These are phyloP conservation scores for Paramecium sexaurelia DNA, from an alignment of 73 alveolate genomes.

Conservation along the genomic window DNA sequence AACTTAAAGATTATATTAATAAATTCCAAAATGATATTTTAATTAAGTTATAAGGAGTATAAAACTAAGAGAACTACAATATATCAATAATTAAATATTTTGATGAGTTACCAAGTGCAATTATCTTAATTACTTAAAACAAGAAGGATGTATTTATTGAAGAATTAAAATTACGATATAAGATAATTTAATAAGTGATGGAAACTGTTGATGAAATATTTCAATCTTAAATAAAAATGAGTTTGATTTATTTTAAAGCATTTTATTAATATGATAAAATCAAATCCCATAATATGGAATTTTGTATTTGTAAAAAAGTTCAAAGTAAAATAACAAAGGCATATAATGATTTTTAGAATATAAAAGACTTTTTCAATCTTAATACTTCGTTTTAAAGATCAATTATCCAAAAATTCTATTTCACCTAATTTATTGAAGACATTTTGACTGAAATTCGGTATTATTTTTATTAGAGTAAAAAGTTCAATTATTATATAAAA, in stretches of 20 bases:
- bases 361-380: constrained; percentile 12
- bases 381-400: background rate
- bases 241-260: background rate
- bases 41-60: background rate
- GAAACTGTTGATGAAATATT: constrained; percentile 7
- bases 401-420: background rate
- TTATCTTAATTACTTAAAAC: background rate
- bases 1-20: background rate
- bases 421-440: background rate
- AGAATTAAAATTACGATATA: background rate
- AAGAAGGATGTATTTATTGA: background rate
- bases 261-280: background rate
- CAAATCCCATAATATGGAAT: background rate
- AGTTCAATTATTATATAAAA: background rate
- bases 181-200: background rate
- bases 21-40: background rate
- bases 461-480: background rate
- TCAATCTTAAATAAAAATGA: background rate
- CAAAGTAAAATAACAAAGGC: background rate
- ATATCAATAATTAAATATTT: background rate
- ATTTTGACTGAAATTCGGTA: background rate
- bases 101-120: background rate
- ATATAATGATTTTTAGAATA: background rate
- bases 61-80: background rate
- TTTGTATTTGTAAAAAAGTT: background rate